Evolutionary conservation across 805 yeast genomes (phyloP).

Genomic region (Tetrapisispora phaffii): DNA sequence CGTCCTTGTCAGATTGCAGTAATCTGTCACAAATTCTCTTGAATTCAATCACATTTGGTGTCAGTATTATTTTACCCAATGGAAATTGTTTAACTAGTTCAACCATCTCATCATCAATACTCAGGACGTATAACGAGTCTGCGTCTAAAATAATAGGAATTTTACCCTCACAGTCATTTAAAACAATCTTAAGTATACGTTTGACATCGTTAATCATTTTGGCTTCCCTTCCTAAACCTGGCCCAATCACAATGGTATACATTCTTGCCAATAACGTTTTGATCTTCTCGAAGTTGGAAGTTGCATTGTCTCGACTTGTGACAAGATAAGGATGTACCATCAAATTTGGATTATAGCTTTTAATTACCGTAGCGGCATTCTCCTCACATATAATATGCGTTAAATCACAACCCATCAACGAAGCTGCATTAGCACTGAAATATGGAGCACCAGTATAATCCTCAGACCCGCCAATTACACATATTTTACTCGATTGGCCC

Average conservation of each 20-base stretch:
- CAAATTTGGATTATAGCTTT: slow-evolving; percentile 79
- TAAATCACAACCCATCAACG: slow-evolving; percentile 78
- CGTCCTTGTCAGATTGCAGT: slow-evolving; percentile 18
- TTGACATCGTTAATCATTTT: slow-evolving; percentile 53
- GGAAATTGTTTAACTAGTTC: slow-evolving; percentile 38
- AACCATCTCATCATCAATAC: slow-evolving; percentile 25
- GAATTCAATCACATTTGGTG: slow-evolving; percentile 88
- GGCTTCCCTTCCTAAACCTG: slow-evolving; percentile 83
- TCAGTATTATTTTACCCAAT: slow-evolving; percentile 54
- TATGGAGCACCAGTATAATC: slow-evolving; percentile 97
- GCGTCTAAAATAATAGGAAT: slow-evolving; percentile 83
- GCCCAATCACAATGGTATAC: slow-evolving; percentile 82
- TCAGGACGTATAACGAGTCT: slow-evolving; percentile 67
- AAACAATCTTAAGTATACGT: slow-evolving; percentile 37
- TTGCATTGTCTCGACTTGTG: slow-evolving; percentile 25
- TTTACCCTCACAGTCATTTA: slow-evolving; percentile 42
- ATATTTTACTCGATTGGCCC: slow-evolving; percentile 90
- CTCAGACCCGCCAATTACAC: slow-evolving; percentile 87
- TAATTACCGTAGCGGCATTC: slow-evolving; percentile 70
- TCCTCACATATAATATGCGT: slow-evolving; percentile 82
- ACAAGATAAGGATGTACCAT: slow-evolving; percentile 91
- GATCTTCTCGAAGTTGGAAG: slow-evolving; percentile 48
- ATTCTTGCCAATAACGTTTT: slow-evolving; percentile 47
- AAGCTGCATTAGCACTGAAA: slow-evolving; percentile 78
- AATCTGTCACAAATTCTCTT: slow-evolving; percentile 50